Evolutionary conservation across 129 eudicot species (phyloP).

Genomic region (Lactuca saligna): DNA sequence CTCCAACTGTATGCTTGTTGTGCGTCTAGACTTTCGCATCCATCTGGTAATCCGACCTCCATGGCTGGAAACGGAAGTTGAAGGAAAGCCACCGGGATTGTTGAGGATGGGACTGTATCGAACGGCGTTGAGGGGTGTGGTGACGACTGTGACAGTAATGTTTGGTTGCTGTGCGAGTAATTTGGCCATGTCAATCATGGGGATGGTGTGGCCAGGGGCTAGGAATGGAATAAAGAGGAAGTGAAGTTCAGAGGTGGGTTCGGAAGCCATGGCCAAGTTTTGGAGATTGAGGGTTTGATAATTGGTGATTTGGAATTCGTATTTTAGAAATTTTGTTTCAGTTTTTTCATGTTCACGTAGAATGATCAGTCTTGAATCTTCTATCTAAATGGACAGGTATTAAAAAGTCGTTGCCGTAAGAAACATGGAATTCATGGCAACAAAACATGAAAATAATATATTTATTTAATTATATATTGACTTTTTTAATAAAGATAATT

Average conservation of each 20-base stretch:
- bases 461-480: neutral
- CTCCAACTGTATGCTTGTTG: too few relatives aligned
- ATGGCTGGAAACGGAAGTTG: conserved; percentile 42
- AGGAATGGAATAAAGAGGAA: conserved; percentile 47
- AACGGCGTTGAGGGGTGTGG: conserved; percentile 49
- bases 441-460: too few relatives aligned
- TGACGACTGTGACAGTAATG: conserved; percentile 43
- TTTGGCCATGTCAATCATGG: conserved; percentile 53
- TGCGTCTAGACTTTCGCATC: conserved; percentile 48
- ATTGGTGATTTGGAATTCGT: neutral
- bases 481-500: too few relatives aligned
- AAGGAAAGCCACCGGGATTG: conserved; percentile 23
- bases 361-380: neutral
- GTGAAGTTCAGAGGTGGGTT: conserved; percentile 27
- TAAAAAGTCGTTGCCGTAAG: neutral
- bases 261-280: neutral
- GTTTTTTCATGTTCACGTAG: too few relatives aligned
- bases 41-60: conserved; percentile 55
- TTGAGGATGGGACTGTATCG: conserved; percentile 27
- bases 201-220: conserved; percentile 54
- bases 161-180: conserved; percentile 38
- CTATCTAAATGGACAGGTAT: neutral
- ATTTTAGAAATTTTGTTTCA: neutral
- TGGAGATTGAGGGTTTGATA: neutral
- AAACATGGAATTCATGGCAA: neutral